A percentile compares a stretch with the other conserved stretches of the same genome.
Evolutionary conservation across 2,329 filamentous ascomycete species (phyloP).

Genomic region (Canariomyces notabilis): DNA sequence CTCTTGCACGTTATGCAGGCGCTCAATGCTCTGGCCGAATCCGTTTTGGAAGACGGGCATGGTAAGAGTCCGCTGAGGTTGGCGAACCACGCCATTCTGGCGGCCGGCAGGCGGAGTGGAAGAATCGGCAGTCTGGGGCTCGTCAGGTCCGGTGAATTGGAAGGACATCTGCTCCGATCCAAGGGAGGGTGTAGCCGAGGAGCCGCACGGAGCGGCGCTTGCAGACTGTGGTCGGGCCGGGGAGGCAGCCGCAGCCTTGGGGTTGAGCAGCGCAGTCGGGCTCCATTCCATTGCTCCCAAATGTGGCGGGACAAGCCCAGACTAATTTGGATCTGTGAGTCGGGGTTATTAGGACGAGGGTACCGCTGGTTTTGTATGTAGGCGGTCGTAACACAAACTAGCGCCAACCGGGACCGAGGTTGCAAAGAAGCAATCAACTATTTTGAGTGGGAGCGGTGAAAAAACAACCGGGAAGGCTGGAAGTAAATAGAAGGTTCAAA

Average conservation of each 20-base stretch:
- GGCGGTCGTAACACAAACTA: too few species aligned
- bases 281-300: constrained; percentile 22
- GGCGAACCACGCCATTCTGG: constrained; percentile 24
- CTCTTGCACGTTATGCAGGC: constrained; percentile 68
- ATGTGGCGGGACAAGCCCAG: neutral
- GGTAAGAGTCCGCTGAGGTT: constrained; percentile 11
- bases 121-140: constrained; percentile 28
- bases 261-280: constrained; percentile 38
- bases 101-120: constrained; percentile 31
- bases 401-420: too few species aligned
- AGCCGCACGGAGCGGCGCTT: constrained; percentile 15
- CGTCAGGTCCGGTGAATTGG: constrained; percentile 37
- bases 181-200: constrained; percentile 24
- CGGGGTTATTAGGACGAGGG: neutral
- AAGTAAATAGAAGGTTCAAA: neutral
- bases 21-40: constrained; percentile 63
- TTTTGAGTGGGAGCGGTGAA: constrained; percentile 2
- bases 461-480: neutral
- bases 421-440: neutral
- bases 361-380: too few species aligned
- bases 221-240: constrained; percentile 18
- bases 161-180: constrained; percentile 34
- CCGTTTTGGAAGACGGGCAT: constrained; percentile 33
- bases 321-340: neutral
- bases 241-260: constrained; percentile 23